Percentiles rank a stretch among this genome's conserved stretches.
These are phyloP conservation scores for Starmerella asiatica DNA, from an alignment of 805 yeast genomes.

Conservation along the genomic window DNA sequence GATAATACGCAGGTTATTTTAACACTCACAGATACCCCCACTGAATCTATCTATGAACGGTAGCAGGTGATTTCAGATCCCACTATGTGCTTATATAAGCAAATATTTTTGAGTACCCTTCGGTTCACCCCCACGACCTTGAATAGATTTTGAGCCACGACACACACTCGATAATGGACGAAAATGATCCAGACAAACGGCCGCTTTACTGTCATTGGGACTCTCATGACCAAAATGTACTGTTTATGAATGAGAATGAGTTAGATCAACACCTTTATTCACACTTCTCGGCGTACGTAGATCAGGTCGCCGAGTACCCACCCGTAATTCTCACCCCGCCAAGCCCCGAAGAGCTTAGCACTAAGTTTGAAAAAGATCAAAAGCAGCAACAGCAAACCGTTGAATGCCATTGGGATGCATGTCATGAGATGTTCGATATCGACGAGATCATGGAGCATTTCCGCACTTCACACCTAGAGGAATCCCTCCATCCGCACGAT, in stretches of 20 bases:
- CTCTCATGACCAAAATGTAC: constrained; percentile 24
- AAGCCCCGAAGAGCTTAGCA: neutral
- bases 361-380: neutral
- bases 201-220: constrained; percentile 28
- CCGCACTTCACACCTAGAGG: constrained; percentile 20
- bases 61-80: too few species aligned
- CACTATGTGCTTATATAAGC: too few species aligned
- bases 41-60: too few species aligned
- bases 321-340: neutral
- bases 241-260: constrained; percentile 22
- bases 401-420: constrained; percentile 32
- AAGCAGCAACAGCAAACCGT: constrained; percentile 7
- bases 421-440: constrained; percentile 24
- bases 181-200: constrained; percentile 3
- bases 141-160: neutral
- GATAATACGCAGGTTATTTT: too few species aligned
- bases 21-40: too few species aligned
- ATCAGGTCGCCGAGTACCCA: neutral
- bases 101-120: constrained; percentile 12
- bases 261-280: constrained; percentile 23
- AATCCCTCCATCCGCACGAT: constrained; percentile 22
- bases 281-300: constrained; percentile 12
- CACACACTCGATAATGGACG: constrained; percentile 4
- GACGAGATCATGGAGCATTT: constrained; percentile 23
- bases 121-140: constrained; percentile 1